Evolutionary conservation across 2,329 filamentous ascomycete genomes (phyloP).

Genomic region (Paracamarosporium sp.): DNA sequence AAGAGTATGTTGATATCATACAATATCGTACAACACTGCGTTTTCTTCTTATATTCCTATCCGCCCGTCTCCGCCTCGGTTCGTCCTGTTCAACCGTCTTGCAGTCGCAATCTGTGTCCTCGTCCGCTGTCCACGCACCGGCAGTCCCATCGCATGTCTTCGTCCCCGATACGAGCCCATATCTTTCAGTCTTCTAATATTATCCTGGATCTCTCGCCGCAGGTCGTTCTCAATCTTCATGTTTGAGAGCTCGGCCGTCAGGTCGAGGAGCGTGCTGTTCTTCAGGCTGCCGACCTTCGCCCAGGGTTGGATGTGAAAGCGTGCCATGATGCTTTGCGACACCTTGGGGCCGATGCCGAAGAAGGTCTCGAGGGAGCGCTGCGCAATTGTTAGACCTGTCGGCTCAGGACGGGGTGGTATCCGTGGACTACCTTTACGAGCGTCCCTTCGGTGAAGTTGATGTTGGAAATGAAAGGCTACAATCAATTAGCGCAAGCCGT

Average conservation of each 20-base stretch:
- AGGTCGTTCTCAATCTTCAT: conserved; percentile 96
- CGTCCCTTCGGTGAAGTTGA: conserved; percentile 83
- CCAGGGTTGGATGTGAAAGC: conserved; percentile 84
- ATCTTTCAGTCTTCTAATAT: conserved; percentile 85
- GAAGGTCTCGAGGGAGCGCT: conserved; percentile 69
- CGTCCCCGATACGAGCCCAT: conserved; percentile 90
- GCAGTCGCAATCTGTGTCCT: conserved; percentile 74
- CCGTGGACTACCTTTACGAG: conserved; percentile 73
- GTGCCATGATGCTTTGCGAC: conserved; percentile 79
- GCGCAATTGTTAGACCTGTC: conserved; percentile 33
- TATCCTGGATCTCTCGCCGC: conserved; percentile 76
- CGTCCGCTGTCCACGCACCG: conserved; percentile 89
- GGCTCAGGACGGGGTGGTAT: conserved; percentile 30
- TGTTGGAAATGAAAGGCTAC: conserved; percentile 83
- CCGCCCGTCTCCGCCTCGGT: conserved; percentile 54
- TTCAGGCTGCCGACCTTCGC: conserved; percentile 78
- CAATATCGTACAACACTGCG: conserved; percentile 24
- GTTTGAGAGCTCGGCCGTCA: conserved; percentile 83
- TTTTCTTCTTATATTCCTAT: conserved; percentile 31
- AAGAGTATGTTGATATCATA: conserved; percentile 22
- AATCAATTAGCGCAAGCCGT: conserved; percentile 17
- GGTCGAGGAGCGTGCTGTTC: conserved; percentile 77
- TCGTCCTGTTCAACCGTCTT: conserved; percentile 64
- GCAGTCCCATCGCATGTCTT: conserved; percentile 90
- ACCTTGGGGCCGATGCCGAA: conserved; percentile 45